A percentile compares a stretch with the other conserved stretches of the same genome.
Conservation (phyloP, 2,329 filamentous ascomycete genomes). For the Trichoderma sp. region DNA sequence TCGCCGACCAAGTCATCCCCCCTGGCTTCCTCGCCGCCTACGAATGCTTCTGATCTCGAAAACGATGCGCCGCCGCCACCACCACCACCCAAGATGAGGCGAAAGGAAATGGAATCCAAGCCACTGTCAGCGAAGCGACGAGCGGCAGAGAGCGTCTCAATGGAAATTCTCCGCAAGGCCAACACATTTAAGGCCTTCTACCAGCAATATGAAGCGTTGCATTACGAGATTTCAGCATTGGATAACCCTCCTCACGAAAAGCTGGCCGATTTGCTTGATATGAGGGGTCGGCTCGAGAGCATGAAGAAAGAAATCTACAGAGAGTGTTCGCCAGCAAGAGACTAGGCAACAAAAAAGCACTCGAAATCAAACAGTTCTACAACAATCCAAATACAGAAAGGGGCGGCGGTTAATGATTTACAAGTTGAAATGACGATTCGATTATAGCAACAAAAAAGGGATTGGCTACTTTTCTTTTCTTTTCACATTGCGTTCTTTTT, state of each 20-base stretch:
- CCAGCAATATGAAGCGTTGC: slow-evolving; percentile 59
- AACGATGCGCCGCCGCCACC: slow-evolving; percentile 42
- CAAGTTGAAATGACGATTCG: slow-evolving; percentile 26
- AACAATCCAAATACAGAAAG: slow-evolving; percentile 6
- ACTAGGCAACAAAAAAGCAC: slow-evolving; percentile 10
- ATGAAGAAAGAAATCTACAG: slow-evolving; percentile 64
- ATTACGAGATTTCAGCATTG: slow-evolving; percentile 57
- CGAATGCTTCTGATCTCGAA: slow-evolving; percentile 66
- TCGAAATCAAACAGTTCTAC: background rate
- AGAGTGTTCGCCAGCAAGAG: slow-evolving; percentile 43
- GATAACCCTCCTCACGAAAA: slow-evolving; percentile 57
- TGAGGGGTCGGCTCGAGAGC: slow-evolving; percentile 57
- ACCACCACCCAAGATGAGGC: slow-evolving; percentile 52
- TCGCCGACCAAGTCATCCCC: slow-evolving; percentile 67
- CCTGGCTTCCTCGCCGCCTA: slow-evolving; percentile 66
- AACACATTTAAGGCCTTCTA: slow-evolving; percentile 61
- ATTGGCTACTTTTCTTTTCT: slow-evolving; percentile 26
- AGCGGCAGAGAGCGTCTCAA: slow-evolving; percentile 37
- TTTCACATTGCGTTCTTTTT: background rate
- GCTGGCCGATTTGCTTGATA: slow-evolving; percentile 55
- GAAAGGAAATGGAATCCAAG: slow-evolving; percentile 44
- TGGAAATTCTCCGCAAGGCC: slow-evolving; percentile 57
- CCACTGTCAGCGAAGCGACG: slow-evolving; percentile 38
- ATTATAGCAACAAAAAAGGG: slow-evolving; percentile 28
- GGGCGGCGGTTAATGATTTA: slow-evolving; percentile 22